phyloP scores from a whole-genome alignment of 192 early-diverging fungal genomes.

The Coemansia sp. region DNA sequence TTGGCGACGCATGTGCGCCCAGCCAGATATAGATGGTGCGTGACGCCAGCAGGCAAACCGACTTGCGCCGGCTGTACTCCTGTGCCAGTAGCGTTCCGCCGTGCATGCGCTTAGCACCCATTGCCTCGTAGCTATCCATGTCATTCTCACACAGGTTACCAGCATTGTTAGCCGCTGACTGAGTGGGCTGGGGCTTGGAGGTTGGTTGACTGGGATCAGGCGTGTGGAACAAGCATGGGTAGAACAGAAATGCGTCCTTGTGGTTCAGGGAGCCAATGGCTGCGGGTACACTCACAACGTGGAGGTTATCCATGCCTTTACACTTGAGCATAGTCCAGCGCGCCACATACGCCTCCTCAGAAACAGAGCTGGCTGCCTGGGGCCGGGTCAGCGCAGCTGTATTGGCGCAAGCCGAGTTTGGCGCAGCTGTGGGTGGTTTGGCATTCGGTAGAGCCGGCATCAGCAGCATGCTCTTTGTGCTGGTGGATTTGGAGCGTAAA shows the following conservation, averaged over 20 bases:
- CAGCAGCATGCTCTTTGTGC: neutral
- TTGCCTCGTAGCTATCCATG: neutral
- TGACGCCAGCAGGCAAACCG: conserved; percentile 34
- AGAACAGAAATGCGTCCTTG: conserved; percentile 47
- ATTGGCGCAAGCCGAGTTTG: neutral
- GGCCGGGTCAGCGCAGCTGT: neutral
- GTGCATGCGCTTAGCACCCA: neutral
- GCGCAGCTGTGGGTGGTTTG: neutral
- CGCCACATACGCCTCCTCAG: conserved; percentile 9
- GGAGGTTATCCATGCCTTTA: conserved; percentile 45
- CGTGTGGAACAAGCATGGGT: conserved; percentile 38
- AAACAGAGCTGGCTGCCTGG: neutral
- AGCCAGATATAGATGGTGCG: conserved; percentile 46
- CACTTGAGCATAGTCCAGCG: conserved; percentile 50
- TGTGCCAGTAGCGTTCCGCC: conserved; percentile 20
- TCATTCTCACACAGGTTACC: neutral
- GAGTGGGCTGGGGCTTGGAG: neutral
- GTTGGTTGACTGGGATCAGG: neutral
- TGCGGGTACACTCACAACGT: conserved; percentile 39
- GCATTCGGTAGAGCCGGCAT: neutral
- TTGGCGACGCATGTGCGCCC: conserved; percentile 38
- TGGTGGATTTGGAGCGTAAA: conserved; percentile 3
- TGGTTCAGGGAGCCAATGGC: conserved; percentile 41
- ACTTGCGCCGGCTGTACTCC: conserved; percentile 37
- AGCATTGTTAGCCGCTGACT: neutral